Conservation (phyloP, 1,139 yeast genomes). For the Suhomyces guaymorum region DNA sequence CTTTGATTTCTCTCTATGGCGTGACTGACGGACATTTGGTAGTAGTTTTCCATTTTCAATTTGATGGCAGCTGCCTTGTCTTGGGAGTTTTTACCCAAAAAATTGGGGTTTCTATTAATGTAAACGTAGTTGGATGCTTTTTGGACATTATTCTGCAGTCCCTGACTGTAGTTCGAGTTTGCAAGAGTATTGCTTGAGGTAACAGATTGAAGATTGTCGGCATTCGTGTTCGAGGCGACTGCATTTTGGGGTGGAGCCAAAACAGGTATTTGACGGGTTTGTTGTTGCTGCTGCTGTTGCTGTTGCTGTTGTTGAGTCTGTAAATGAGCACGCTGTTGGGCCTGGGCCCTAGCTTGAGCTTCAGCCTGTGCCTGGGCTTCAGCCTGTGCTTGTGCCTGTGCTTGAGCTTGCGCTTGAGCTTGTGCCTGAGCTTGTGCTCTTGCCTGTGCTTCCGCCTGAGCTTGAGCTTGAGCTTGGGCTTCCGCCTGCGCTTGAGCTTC, state of each 20-base stretch:
- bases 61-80: slow-evolving; percentile 76
- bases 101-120: slow-evolving; percentile 86
- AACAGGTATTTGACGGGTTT: slow-evolving; percentile 9
- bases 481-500: slow-evolving; percentile 20
- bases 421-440: slow-evolving; percentile 17
- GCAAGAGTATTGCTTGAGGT: slow-evolving; percentile 17
- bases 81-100: slow-evolving; percentile 62
- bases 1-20: slow-evolving; percentile 83
- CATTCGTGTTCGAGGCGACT: slow-evolving; percentile 1
- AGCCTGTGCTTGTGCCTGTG: slow-evolving; percentile 7
- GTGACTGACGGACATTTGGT: slow-evolving; percentile 74
- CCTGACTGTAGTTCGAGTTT: slow-evolving; percentile 13
- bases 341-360: slow-evolving; percentile 10
- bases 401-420: slow-evolving; percentile 14
- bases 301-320: no score
- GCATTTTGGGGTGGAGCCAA: slow-evolving; percentile 10
- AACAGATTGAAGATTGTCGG: slow-evolving; percentile 8
- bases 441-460: slow-evolving; percentile 14
- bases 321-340: slow-evolving; percentile 14
- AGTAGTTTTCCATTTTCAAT: slow-evolving; percentile 68
- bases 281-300: no score
- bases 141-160: slow-evolving; percentile 10
- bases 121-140: slow-evolving; percentile 52
- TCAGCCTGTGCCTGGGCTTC: slow-evolving; percentile 9
- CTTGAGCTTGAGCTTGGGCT: slow-evolving; percentile 16